Percentiles rank a stretch among this genome's conserved stretches.
Conservation (phyloP, 1,284 basidiomycete genomes). For the Tilletia indica region DNA sequence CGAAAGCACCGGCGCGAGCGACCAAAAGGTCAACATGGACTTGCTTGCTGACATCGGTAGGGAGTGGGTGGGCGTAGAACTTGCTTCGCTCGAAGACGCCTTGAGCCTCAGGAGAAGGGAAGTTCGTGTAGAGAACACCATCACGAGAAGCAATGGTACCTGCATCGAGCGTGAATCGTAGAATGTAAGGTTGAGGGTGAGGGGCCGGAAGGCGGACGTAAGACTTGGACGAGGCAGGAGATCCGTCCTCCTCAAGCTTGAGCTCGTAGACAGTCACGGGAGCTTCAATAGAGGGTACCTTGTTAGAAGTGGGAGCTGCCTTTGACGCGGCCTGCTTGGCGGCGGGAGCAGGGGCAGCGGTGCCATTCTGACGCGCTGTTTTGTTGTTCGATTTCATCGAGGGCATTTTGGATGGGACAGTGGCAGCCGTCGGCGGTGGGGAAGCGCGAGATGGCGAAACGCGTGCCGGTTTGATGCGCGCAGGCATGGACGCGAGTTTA, state of each 20-base stretch:
- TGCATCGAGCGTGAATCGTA: conserved; percentile 45
- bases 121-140: conserved; percentile 43
- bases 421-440: not conserved
- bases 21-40: conserved; percentile 39
- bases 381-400: not conserved
- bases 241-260: conserved; percentile 43
- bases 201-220: conserved; percentile 48
- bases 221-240: conserved; percentile 35
- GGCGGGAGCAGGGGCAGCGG: not conserved
- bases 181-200: conserved; percentile 36
- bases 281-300: not conserved
- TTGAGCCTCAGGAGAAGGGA: conserved; percentile 60
- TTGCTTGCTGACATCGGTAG: conserved; percentile 27
- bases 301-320: not conserved
- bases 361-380: conserved; percentile 8
- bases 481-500: not conserved
- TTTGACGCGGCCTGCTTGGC: not conserved
- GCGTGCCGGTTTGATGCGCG: conserved; percentile 10
- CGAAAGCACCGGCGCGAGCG: conserved; percentile 41
- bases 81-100: conserved; percentile 67
- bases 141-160: conserved; percentile 38
- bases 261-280: conserved; percentile 35
- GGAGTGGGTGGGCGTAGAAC: conserved; percentile 23
- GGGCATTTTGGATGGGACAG: not conserved
- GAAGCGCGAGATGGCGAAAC: not conserved